Conservation (phyloP, 768 basidiomycete genomes). For the Hortiboletus campestris region DNA sequence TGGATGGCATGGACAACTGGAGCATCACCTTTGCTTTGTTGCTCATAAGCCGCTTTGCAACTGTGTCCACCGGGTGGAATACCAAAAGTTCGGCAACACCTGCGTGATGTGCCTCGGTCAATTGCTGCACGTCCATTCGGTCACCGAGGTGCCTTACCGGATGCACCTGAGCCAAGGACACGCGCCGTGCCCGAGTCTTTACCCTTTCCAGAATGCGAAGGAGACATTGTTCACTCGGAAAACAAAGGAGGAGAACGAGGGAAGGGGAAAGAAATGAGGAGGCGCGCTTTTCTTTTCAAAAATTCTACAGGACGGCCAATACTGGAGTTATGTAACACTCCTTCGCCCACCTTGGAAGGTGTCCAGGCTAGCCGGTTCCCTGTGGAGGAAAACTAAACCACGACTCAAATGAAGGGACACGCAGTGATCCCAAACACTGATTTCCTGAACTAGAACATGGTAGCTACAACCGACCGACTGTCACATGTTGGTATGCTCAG, state of each 20-base stretch:
- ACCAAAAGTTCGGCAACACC: conserved; percentile 93
- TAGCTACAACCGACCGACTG: no score
- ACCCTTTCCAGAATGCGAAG: conserved; percentile 42
- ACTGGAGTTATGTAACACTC: conserved; percentile 25
- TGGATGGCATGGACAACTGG: neutral
- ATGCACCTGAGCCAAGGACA: conserved; percentile 87
- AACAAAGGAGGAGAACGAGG: neutral
- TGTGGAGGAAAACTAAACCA: no score
- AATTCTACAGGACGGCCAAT: conserved; percentile 3
- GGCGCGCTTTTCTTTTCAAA: neutral
- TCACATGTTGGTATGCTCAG: no score
- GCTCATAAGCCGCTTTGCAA: conserved; percentile 98
- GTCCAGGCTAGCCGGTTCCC: no score
- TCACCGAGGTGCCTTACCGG: conserved; percentile 49
- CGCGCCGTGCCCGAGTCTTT: conserved; percentile 90
- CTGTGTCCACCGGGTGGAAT: conserved; percentile 95
- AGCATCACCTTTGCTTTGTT: conserved; percentile 77
- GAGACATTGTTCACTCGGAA: conserved; percentile 41
- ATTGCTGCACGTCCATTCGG: neutral
- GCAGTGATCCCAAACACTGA: no score
- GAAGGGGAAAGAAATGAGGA: neutral
- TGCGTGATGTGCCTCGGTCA: conserved; percentile 28
- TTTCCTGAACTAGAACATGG: no score
- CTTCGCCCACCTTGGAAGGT: conserved; percentile 4
- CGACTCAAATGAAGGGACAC: no score